These are phyloP conservation scores for Aspergillus kassunensis DNA, from an alignment of 495 filamentous ascomycete species.

Conservation along the genomic window DNA sequence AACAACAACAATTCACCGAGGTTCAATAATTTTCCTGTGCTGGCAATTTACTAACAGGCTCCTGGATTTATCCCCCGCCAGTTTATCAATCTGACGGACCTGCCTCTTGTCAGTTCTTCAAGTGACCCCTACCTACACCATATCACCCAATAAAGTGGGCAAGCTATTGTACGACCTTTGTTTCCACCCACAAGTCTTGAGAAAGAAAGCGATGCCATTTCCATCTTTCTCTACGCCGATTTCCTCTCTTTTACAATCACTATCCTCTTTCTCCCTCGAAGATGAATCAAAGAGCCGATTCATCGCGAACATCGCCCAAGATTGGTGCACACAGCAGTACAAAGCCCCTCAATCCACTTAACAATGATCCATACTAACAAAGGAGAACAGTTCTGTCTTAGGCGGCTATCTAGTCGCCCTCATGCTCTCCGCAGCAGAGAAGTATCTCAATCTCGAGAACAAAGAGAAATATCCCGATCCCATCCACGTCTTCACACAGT, in stretches of 20 bases:
- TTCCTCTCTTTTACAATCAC: constrained; percentile 7
- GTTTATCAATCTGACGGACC: too few species aligned
- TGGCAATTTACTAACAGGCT: background rate
- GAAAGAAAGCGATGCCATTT: too few species aligned
- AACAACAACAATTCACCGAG: background rate
- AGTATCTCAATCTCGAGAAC: constrained; percentile 14
- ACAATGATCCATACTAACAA: background rate
- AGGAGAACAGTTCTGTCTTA: constrained; percentile 17
- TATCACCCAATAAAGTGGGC: too few species aligned
- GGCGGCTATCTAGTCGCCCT: constrained; percentile 20
- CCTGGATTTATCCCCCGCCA: too few species aligned
- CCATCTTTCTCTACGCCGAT: too few species aligned
- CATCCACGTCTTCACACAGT: constrained; percentile 23
- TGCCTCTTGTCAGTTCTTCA: too few species aligned
- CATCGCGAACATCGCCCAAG: constrained; percentile 11
- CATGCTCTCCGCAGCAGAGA: constrained; percentile 15
- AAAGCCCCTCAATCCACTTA: background rate
- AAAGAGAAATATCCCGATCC: constrained; percentile 15
- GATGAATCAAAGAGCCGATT: constrained; percentile 14
- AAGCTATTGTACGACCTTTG: too few species aligned
- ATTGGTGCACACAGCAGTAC: constrained; percentile 26
- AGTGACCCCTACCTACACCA: too few species aligned
- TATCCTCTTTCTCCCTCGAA: constrained; percentile 15
- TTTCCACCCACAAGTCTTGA: too few species aligned
- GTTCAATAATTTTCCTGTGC: background rate